Base-by-base conservation (phyloP, 805 yeast genomes). In the Starmerella floris region DNA sequence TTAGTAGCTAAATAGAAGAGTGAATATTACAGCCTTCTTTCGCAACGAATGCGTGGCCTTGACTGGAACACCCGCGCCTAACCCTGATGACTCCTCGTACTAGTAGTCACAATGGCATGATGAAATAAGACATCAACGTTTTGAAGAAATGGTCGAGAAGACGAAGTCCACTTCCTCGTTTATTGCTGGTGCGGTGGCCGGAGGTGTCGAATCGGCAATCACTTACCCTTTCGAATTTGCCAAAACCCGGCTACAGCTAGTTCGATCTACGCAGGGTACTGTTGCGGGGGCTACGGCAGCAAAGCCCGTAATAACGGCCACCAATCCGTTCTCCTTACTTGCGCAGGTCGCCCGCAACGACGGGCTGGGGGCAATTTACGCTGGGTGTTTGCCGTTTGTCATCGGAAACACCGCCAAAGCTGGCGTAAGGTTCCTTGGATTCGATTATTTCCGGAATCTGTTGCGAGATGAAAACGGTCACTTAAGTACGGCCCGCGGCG, bases 181-280 rank as follows among this genome's bases (percentile, higher is more conserved):
- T 35, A 62, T 66, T 4, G 71, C 71, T 21, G 70, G 70, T 2
- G 70, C 69, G 5, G 55, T 64, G 3, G 70, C 68, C n/a, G 66
- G 70, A 21, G 67, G 64, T 13, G 55, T 62, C 9, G 98, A 88
- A 64, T 95, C 95, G 27, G 75, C 75, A 31, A 70, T 83, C 36
- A 88, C 97, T 0, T 88, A 85, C 60, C 98, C 98, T 2, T 91
- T 91, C 62, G 98, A 88, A 62, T 88, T 87, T 65, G 95, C 97
- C 36, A 88, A 88, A 59, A 88, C 98, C 3, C 68, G 97, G 49
- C 67, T 91, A 35, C 98, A 88, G 64, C 69, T 88, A 43, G 76
- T 55, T 5, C 53, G 52, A 46, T 51, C 50, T 30, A 34, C 44
- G 10, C 44, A 59, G 10, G 52, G 41, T 41, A 70, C 75, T 13